These are phyloP conservation scores for Niveomyces coronatus DNA, from an alignment of 2,329 filamentous ascomycete species.

Conservation along the genomic window DNA sequence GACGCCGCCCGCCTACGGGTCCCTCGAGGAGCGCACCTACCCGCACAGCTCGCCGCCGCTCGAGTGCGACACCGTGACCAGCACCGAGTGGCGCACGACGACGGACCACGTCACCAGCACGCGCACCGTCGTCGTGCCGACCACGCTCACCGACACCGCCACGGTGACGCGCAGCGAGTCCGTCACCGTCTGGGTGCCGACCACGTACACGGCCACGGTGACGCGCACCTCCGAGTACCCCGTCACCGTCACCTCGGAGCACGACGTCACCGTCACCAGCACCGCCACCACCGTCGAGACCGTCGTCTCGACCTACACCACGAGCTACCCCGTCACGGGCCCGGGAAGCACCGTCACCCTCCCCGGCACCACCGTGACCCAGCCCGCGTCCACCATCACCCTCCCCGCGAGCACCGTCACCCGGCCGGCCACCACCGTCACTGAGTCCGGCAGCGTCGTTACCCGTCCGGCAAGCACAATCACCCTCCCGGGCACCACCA, in stretches of 20 bases:
- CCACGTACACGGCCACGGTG: conserved; percentile 1
- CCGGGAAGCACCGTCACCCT: conserved; percentile 20
- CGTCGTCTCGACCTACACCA: conserved; percentile 12
- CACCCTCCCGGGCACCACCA: too few relatives aligned
- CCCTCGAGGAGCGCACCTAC: background rate
- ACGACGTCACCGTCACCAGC: conserved; percentile 1
- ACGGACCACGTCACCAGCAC: conserved; percentile 3
- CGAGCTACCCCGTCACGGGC: conserved; percentile 23
- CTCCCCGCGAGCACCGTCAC: too few relatives aligned
- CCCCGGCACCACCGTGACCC: conserved; percentile 23
- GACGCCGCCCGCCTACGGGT: too few relatives aligned
- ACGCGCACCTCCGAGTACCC: background rate
- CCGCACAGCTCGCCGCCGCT: background rate
- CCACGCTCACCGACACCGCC: background rate
- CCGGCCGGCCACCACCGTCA: background rate
- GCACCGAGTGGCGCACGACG: background rate
- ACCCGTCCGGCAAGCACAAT: too few relatives aligned
- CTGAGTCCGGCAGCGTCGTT: too few relatives aligned
- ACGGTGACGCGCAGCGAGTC: background rate
- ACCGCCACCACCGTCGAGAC: conserved; percentile 8
- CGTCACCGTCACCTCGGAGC: background rate
- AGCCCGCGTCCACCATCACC: too few relatives aligned
- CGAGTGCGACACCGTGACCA: conserved; percentile 9
- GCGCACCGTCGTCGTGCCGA: background rate
- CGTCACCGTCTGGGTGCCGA: conserved; percentile 8